Base-by-base conservation (phyloP, 2,329 filamentous ascomycete genomes). In the Pochonia chlamydosporia region DNA sequence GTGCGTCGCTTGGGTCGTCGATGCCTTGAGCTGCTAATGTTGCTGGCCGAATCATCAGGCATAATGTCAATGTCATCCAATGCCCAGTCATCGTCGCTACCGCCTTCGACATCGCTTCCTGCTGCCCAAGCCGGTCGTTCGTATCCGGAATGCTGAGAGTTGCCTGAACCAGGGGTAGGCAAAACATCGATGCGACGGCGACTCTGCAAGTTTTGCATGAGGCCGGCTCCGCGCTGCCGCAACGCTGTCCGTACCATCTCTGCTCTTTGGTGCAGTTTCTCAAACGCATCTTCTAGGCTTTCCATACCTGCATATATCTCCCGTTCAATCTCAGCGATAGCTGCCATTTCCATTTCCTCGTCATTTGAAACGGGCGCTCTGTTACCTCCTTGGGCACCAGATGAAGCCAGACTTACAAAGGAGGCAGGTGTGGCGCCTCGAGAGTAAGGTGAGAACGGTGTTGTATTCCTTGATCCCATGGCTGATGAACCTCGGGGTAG, bases 301-400 rank as follows among this genome's bases (percentile, higher is more conserved):
- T 97, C 92, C 92, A 97, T 97, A 52, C 91, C 89, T 28, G 82
- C 78, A 67, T 92, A 96, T 49, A 97, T 95, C 60, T 96, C 89
- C 6, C 90, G 82, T 67, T 97, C 92, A 33, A 96, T 84, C 67
- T 96, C 92, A 7, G 89, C 89, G 5, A 96, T 76, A 1, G 88
- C 87, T 1, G 87, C 87, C 58, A 96, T 91, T 64, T 96, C 92
- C 46, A 88, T 89, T 60, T 97, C 92, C 65, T 97, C 92, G 62
- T 96, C 92, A 49, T 95, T 81, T 3, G 90, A 91, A 4, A 97
- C 91, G 3, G 81, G 74, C 36, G 78, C 75, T 13, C 77, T 70
- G 43, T 16, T 48, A 48, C 63, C 71, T 3, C 68, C 65, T 6
- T 66, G 63, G 10, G 63, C 56, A 0, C 69, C 65, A 3, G 73